Base-by-base conservation (phyloP, 371 early-diverging fungal species). In the Lichtheimia ornata region DNA sequence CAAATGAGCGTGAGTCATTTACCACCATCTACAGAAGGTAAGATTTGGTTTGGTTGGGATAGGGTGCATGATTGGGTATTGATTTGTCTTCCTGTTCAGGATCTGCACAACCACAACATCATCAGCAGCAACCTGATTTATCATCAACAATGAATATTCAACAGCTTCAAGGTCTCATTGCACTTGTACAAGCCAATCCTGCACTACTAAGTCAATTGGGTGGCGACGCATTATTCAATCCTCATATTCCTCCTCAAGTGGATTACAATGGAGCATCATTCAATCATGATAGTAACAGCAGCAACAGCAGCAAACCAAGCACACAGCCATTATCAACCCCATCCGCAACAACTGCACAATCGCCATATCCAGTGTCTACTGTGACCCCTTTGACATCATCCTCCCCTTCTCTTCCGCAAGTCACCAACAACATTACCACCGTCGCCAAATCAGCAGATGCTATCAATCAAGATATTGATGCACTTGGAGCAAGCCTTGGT, bases 381-480 rank as follows among this genome's bases (percentile, higher is more conserved):
- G 45, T 40, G 2, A 9, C 59, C 17, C 13, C 51, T n/a, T 49
- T 51, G 14, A 14, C 59, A 28, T 5, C 42, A 41, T 22, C 14
- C 43, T 22, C 57, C 28, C 14, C 42, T 35, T 41, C 53, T 6
- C 42, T 63, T 45, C 45, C 53, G 42, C 58, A 53, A 43, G 28
- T 53, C 43, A 52, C 22, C 17, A 24, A 61, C 28, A 44, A 53
- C 40, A 25, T 63, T 15, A 27, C 41, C 2, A 24, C 42, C 3
- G 53, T 47, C 42, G 18, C 57, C 24, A 65, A 60, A 28, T 60
- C 65, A 24, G 61, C 61, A 24, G 65, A 60, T 20, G 50, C 43
- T 40, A 59, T 65, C 9, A 61, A 55, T 17, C 56, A 60, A 14
- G 61, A 61, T 41, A 65, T 65, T 28, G 61, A 65, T 22, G 51